Conservation (phyloP, 805 yeast species). For the Saccharomyces jurei region DNA sequence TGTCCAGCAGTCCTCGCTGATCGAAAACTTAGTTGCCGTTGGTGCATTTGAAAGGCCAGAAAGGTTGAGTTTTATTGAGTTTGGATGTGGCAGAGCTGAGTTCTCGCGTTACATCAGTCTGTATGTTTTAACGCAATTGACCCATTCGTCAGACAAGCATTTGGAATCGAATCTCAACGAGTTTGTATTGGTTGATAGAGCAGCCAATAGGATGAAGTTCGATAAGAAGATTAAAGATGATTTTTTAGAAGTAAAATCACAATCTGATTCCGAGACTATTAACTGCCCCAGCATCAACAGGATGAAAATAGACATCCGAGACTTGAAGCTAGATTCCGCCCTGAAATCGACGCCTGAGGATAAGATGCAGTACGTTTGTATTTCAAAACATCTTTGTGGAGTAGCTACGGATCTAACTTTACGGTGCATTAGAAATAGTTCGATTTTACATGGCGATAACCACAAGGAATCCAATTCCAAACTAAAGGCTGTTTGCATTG, state of each 20-base stretch:
- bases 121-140: constrained; percentile 3
- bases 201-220: constrained; percentile 68
- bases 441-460: constrained; percentile 7
- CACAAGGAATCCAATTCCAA: background rate
- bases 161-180: constrained; percentile 29
- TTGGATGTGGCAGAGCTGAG: constrained; percentile 91
- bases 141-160: background rate
- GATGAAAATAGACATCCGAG: constrained; percentile 69
- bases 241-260: constrained; percentile 21
- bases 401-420: constrained; percentile 87
- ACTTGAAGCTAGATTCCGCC: constrained; percentile 46
- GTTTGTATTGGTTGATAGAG: constrained; percentile 60
- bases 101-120: constrained; percentile 53
- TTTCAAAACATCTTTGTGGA: constrained; percentile 88
- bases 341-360: constrained; percentile 13
- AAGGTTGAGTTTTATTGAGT: constrained; percentile 47
- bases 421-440: constrained; percentile 45
- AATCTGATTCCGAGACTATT: background rate
- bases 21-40: constrained; percentile 49
- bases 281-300: constrained; percentile 8
- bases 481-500: constrained; percentile 60
- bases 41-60: constrained; percentile 30
- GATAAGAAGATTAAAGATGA: constrained; percentile 63
- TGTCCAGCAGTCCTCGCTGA: constrained; percentile 70
- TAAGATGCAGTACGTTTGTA: constrained; percentile 37